A percentile compares a stretch with the other conserved stretches of the same genome.
Evolutionary conservation across 2,329 filamentous ascomycete genomes (phyloP).

Genomic region (Pezicula neosporulosa): DNA sequence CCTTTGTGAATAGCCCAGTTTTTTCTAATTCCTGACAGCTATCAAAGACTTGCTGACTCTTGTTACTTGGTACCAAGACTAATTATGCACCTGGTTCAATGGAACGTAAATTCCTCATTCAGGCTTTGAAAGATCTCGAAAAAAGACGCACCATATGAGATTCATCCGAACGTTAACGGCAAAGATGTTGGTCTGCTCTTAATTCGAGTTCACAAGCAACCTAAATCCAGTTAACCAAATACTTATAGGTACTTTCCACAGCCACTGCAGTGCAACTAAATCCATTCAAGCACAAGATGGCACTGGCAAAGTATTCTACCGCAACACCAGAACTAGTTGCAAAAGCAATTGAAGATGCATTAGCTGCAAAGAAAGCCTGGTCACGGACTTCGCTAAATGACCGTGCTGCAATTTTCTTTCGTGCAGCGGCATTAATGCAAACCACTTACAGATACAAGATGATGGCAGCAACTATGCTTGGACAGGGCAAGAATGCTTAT

Average conservation of each 20-base stretch:
- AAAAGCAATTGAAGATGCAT: constrained; percentile 74
- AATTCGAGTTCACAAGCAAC: not conserved
- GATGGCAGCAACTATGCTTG: constrained; percentile 37
- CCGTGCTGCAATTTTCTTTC: constrained; percentile 87
- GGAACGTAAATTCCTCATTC: not conserved
- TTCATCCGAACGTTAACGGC: not conserved
- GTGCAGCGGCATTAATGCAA: constrained; percentile 85
- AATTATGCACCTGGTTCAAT: not conserved
- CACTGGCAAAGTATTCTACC: constrained; percentile 77
- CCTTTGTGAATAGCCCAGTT: no score
- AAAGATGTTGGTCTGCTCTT: not conserved
- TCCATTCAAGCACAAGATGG: constrained; percentile 54
- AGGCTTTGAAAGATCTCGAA: not conserved
- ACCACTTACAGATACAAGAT: constrained; percentile 93
- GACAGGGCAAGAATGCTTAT: constrained; percentile 37
- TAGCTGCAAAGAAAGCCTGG: constrained; percentile 80
- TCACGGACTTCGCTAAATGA: constrained; percentile 82
- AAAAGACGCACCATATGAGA: not conserved
- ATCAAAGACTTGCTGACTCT: no score
- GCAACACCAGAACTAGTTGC: constrained; percentile 72
- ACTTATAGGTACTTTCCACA: not conserved
- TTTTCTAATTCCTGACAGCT: no score
- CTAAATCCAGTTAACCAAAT: not conserved
- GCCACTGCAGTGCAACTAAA: not conserved
- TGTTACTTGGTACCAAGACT: no score